Conservation (phyloP, 306 rosid species). For the Trifolium fragiferum region DNA sequence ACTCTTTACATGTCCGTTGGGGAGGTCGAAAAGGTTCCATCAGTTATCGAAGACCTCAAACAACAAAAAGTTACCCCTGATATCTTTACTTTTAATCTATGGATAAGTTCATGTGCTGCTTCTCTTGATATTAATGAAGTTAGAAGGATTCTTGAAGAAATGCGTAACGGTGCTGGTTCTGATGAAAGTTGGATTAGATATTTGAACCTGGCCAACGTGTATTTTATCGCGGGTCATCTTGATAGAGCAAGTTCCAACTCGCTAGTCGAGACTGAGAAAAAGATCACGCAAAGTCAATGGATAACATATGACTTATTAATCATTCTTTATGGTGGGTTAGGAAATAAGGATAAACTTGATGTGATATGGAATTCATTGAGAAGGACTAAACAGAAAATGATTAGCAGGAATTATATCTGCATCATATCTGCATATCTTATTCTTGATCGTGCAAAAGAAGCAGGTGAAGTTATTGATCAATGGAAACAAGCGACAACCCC, state of each 20-base stretch:
- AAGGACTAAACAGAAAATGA: constrained; percentile 85
- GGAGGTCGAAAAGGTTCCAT: constrained; percentile 75
- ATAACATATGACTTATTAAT: constrained; percentile 88
- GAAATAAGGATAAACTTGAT: constrained; percentile 72
- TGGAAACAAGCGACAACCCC: constrained; percentile 77
- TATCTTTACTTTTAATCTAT: constrained; percentile 85
- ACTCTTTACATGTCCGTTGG: constrained; percentile 90
- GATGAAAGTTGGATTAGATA: constrained; percentile 77
- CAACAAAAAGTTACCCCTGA: constrained; percentile 66
- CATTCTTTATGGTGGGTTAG: constrained; percentile 79
- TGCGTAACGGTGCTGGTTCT: constrained; percentile 58
- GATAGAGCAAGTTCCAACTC: constrained; percentile 58
- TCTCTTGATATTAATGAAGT: constrained; percentile 64
- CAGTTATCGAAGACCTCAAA: constrained; percentile 75
- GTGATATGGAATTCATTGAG: constrained; percentile 85
- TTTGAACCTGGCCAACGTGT: constrained; percentile 63
- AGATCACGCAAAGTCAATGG: constrained; percentile 80
- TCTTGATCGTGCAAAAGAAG: constrained; percentile 73
- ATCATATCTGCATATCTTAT: constrained; percentile 79
- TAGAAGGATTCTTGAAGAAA: constrained; percentile 69
- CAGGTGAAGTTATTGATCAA: constrained; percentile 73
- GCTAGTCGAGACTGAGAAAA: constrained; percentile 72
- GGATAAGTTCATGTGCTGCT: constrained; percentile 93
- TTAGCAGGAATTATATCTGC: constrained; percentile 75
- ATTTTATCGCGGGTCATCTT: constrained; percentile 60